Evolutionary conservation across 2,329 filamentous ascomycete genomes (phyloP).

Genomic region (Didymosphaeria variabile): DNA sequence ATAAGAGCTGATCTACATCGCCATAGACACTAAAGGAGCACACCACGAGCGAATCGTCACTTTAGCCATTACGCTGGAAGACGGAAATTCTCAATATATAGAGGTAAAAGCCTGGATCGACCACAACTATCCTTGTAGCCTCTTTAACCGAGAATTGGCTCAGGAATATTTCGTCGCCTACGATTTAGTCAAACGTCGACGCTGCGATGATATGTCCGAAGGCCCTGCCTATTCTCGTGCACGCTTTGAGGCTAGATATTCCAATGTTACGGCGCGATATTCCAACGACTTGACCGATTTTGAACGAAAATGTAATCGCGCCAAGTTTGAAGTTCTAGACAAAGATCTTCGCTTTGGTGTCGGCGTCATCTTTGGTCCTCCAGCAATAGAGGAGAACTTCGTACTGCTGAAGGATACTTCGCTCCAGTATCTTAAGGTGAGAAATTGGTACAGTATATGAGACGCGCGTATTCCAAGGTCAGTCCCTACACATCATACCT

Average conservation of each 20-base stretch:
- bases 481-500: too few relatives aligned
- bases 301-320: neutral
- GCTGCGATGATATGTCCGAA: neutral
- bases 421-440: neutral
- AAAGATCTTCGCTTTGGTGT: neutral
- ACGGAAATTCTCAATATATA: neutral
- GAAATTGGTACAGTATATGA: too few relatives aligned
- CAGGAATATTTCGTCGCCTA: neutral
- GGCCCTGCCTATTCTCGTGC: neutral
- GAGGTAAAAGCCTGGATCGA: neutral
- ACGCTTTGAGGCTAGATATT: neutral
- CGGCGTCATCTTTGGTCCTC: neutral
- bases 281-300: neutral
- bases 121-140: neutral
- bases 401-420: neutral
- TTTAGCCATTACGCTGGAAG: neutral
- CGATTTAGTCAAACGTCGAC: neutral
- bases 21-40: neutral
- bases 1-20: neutral
- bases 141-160: neutral
- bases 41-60: neutral
- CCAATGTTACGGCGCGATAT: neutral
- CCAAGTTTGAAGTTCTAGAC: neutral
- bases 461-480: too few relatives aligned
- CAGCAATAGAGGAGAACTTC: neutral